Base-by-base conservation (phyloP, 2,329 filamentous ascomycete genomes). In the Aspergillus alliaceus region DNA sequence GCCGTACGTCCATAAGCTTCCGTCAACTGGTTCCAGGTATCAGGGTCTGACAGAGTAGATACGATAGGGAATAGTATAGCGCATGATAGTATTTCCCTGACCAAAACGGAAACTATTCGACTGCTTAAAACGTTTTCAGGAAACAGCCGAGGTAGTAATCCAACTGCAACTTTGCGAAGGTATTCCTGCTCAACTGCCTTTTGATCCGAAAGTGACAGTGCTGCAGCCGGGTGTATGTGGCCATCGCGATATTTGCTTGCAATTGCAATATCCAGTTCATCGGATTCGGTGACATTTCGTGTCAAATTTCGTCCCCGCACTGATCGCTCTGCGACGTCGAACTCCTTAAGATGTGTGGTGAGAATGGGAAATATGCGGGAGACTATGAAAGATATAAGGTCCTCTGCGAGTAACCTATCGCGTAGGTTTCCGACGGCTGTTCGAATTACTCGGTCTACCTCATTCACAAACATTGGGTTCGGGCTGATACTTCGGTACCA, bases 21-120 rank as follows among this genome's bases (percentile, higher is more conserved):
- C 82, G 98, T 91, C 58, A 96, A 76, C 73, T 97, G 93, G 68
- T 99, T 98, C 93, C 93, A 99, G 8, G 90, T 96, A 77, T 99
- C 96, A 1, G 96, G 93, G 65, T 99, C 93, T 5, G 90, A 86
- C 18, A 99, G 79, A 60, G 92, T 80, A 66, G 89, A 86, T 70
- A 97, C 82, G 22, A 96, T 79, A 0, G 95, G 95, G 40, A 86
- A 87, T 35, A 99, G 79, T 37, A 99, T 88, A n/a, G 91, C 91
- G 73, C 95, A 97, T 22, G 91, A 83, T n/a, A 97, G 86, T 59
- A 99, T 88, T 77, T 99, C 96, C 65, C 90, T 87, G 58, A 97
- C 84, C 53, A 99, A 79, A 34, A 88, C 89, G 31, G 85, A 86
- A 7, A 97, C 93, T 40, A 90, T 86, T 59, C 90, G 84, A 71